These are phyloP conservation scores for Firmiana major DNA, from an alignment of 345 rosid species.

Conservation along the genomic window DNA sequence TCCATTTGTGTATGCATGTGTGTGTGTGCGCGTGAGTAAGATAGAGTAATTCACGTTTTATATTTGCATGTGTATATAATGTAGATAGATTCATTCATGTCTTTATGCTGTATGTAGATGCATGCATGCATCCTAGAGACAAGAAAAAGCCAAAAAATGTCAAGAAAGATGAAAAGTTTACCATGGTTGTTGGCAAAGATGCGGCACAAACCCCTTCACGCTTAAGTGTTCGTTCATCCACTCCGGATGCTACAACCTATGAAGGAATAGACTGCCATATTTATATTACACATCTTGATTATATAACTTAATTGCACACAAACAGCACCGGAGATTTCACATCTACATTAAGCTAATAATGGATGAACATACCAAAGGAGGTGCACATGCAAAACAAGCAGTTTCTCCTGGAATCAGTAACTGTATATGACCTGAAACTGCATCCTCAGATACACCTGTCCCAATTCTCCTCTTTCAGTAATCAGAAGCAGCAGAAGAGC, in stretches of 20 bases:
- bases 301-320: neutral
- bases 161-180: constrained; percentile 19
- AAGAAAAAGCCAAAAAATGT: neutral
- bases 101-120: neutral
- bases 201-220: constrained; percentile 99
- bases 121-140: neutral
- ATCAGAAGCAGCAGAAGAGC: neutral
- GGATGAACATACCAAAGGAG: constrained; percentile 69
- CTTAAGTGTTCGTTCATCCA: constrained; percentile 91
- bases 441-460: constrained; percentile 97
- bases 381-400: constrained; percentile 99
- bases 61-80: neutral
- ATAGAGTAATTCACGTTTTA: neutral
- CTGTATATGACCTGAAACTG: constrained; percentile 97
- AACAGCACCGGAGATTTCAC: neutral
- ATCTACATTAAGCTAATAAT: neutral
- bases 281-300: neutral
- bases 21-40: neutral
- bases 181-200: constrained; percentile 93
- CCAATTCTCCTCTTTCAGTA: neutral
- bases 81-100: neutral
- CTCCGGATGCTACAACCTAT: constrained; percentile 95
- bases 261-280: neutral
- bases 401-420: constrained; percentile 92
- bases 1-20: neutral